Evolutionary conservation across 2,329 filamentous ascomycete genomes (phyloP).

Genomic region (Exserohilum turcica): DNA sequence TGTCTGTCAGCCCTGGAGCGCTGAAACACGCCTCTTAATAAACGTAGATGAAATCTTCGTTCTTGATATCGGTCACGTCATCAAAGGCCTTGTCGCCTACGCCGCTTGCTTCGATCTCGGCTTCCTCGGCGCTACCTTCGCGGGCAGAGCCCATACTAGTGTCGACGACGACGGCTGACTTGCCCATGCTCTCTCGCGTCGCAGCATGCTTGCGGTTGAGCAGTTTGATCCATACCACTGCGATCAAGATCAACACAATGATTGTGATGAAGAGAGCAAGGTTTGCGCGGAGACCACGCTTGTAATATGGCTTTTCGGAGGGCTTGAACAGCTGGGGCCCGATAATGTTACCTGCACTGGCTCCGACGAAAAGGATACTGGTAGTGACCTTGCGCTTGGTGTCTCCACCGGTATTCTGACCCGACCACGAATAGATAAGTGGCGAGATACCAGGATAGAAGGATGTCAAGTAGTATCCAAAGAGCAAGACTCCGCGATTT

Average conservation of each 20-base stretch:
- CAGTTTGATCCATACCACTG: slow-evolving; percentile 56
- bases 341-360: slow-evolving; percentile 69
- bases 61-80: slow-evolving; percentile 65
- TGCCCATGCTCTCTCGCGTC: slow-evolving; percentile 62
- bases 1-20: background rate
- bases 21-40: slow-evolving; percentile 29
- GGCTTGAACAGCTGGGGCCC: slow-evolving; percentile 69
- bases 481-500: slow-evolving; percentile 58
- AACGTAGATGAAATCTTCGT: slow-evolving; percentile 68
- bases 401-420: slow-evolving; percentile 69
- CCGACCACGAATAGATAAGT: slow-evolving; percentile 65
- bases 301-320: slow-evolving; percentile 63
- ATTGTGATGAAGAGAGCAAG: slow-evolving; percentile 66
- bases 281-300: slow-evolving; percentile 63
- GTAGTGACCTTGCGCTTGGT: slow-evolving; percentile 72
- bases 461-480: slow-evolving; percentile 65
- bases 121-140: slow-evolving; percentile 46
- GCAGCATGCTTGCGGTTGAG: slow-evolving; percentile 63
- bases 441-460: slow-evolving; percentile 66
- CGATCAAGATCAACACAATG: slow-evolving; percentile 56
- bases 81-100: slow-evolving; percentile 59
- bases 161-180: slow-evolving; percentile 63
- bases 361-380: slow-evolving; percentile 67
- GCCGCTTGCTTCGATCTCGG: slow-evolving; percentile 30
- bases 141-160: slow-evolving; percentile 61